Conservation (phyloP, 352 stramenopile species). For the Globisporangium cederbergense region DNA sequence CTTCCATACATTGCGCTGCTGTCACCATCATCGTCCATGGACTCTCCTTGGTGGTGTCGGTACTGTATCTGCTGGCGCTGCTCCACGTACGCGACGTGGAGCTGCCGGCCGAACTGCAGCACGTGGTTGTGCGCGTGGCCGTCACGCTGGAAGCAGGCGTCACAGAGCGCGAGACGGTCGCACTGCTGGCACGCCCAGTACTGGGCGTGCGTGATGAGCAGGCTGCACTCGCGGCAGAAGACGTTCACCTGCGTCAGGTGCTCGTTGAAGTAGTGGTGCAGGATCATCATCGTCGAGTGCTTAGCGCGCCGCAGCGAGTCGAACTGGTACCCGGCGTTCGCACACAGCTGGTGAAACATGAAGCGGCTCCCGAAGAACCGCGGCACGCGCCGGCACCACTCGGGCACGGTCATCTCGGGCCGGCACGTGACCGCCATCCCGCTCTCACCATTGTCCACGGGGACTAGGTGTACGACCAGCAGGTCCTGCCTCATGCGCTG, state of each 20-base stretch:
- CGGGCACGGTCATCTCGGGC: conserved; percentile 39
- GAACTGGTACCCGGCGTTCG: conserved; percentile 78
- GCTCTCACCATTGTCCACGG: conserved; percentile 1
- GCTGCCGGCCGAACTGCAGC: conserved; percentile 37
- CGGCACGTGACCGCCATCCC: conserved; percentile 18
- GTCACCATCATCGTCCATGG: neutral
- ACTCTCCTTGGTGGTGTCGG: neutral
- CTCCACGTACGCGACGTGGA: conserved; percentile 1
- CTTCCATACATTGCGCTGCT: neutral
- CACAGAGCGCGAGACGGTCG: conserved; percentile 61
- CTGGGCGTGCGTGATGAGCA: conserved; percentile 72
- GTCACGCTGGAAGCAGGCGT: conserved; percentile 56
- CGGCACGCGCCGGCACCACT: conserved; percentile 57
- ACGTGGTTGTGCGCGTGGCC: conserved; percentile 44
- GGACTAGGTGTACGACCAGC: conserved; percentile 67
- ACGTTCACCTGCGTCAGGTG: conserved; percentile 63
- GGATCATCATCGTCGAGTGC: conserved; percentile 89
- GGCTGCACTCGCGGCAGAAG: conserved; percentile 72
- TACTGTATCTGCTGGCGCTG: neutral
- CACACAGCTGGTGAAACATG: conserved; percentile 87
- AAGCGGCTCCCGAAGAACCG: conserved; percentile 83
- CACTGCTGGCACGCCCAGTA: conserved; percentile 64
- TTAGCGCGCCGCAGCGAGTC: conserved; percentile 86
- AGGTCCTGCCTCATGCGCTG: conserved; percentile 76
- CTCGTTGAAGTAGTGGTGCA: conserved; percentile 87